A percentile compares a stretch with the other conserved stretches of the same genome.
Evolutionary conservation across 768 basidiomycete genomes (phyloP).

Genomic region (Boletus barrowsii): DNA sequence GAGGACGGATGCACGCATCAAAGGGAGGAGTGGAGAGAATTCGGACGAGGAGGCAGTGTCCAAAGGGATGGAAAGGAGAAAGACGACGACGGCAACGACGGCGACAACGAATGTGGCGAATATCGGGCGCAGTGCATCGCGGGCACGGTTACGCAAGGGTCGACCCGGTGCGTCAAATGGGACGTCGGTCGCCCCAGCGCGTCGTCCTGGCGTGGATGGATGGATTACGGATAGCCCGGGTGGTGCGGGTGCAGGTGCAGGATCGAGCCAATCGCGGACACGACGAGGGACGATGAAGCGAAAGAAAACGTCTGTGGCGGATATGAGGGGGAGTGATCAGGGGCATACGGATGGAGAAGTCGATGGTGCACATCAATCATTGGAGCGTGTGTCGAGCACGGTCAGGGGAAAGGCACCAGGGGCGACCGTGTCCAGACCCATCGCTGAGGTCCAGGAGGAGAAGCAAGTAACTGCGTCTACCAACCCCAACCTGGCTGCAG

Average conservation of each 20-base stretch:
- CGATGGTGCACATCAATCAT: not conserved
- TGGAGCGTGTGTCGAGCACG: not conserved
- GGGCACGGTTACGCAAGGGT: slow-evolving; percentile 17
- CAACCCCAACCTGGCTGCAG: not conserved
- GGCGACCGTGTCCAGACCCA: not conserved
- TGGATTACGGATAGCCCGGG: slow-evolving; percentile 19
- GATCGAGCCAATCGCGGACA: not conserved
- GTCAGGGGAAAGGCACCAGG: not conserved
- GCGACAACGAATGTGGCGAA: not conserved
- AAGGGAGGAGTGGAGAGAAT: not conserved
- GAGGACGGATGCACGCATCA: slow-evolving; percentile 25
- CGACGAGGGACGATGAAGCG: slow-evolving; percentile 6
- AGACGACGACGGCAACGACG: not conserved
- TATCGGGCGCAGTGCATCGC: not conserved
- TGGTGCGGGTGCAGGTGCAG: too few species aligned
- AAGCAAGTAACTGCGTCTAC: not conserved
- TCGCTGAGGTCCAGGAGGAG: not conserved
- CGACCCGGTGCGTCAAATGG: slow-evolving; percentile 6
- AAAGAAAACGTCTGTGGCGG: slow-evolving; percentile 22
- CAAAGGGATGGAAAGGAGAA: too few species aligned
- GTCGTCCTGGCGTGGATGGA: slow-evolving; percentile 6
- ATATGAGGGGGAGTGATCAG: slow-evolving; percentile 24
- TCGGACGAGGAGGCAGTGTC: slow-evolving; percentile 18
- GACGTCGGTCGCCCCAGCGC: not conserved
- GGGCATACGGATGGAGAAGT: slow-evolving; percentile 30